phyloP scores from a whole-genome alignment of 75 land plant species.

The Pinus albicaulis region DNA sequence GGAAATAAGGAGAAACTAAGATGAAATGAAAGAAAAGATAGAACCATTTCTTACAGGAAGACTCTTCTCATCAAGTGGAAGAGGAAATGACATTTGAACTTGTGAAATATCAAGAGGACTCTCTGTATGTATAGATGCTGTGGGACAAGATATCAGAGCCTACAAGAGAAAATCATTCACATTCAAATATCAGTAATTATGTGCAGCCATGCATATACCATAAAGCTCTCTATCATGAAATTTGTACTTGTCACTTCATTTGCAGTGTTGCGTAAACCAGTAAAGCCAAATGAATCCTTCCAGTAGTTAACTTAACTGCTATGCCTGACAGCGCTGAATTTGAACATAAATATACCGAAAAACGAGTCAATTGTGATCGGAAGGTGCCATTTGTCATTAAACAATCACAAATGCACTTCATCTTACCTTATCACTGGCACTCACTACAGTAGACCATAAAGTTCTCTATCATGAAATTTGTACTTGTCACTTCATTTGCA shows the following conservation, averaged over 20 bases:
- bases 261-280: too few species aligned
- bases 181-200: not conserved
- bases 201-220: not conserved
- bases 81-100: constrained; percentile 59
- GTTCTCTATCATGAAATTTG: not conserved
- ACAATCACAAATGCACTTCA: too few species aligned
- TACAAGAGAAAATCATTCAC: constrained; percentile 16
- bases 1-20: not conserved
- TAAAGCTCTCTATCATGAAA: not conserved
- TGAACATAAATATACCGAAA: too few species aligned
- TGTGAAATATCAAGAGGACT: constrained; percentile 53
- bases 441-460: constrained; percentile 3
- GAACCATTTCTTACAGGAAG: constrained; percentile 42
- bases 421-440: too few species aligned
- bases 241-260: not conserved
- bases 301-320: too few species aligned
- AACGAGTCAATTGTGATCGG: too few species aligned
- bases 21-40: not conserved
- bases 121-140: constrained; percentile 67
- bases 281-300: too few species aligned
- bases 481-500: not conserved
- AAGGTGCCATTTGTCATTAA: too few species aligned
- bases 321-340: too few species aligned
- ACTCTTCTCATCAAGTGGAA: constrained; percentile 49
- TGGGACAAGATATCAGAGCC: constrained; percentile 76